Percentiles rank a stretch among this genome's conserved stretches.
These are phyloP conservation scores for Herpetomonas tarakana DNA, from an alignment of 208 protist genomes.

Conservation along the genomic window DNA sequence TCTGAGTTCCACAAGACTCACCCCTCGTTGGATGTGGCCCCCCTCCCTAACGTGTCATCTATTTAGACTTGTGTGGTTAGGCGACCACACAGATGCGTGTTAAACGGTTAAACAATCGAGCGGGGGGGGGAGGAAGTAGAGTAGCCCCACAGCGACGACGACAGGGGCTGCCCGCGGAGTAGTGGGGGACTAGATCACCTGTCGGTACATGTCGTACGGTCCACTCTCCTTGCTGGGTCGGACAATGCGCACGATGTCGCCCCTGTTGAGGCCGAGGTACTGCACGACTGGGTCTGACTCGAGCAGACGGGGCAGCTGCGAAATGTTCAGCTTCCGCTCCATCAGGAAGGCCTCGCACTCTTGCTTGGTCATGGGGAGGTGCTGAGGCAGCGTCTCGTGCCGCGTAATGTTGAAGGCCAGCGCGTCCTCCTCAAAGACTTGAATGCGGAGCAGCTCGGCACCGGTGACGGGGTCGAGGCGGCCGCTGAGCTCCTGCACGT, in stretches of 20 bases:
- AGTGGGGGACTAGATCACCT: slow-evolving; percentile 95
- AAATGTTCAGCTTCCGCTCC: slow-evolving; percentile 84
- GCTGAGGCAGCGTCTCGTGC: slow-evolving; percentile 95
- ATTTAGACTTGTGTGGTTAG: no score
- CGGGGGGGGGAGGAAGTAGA: no score
- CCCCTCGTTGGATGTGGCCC: no score
- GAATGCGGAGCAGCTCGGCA: slow-evolving; percentile 65
- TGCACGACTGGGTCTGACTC: slow-evolving; percentile 93
- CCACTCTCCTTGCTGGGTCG: slow-evolving; percentile 93
- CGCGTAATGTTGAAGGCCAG: slow-evolving; percentile 95
- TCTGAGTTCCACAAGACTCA: no score
- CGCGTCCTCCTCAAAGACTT: slow-evolving; percentile 93
- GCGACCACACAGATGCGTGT: no score
- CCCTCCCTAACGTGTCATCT: no score
- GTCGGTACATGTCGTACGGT: slow-evolving; percentile 97
- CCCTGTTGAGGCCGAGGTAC: slow-evolving; percentile 91
- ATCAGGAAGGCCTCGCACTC: slow-evolving; percentile 82
- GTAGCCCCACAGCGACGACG: no score
- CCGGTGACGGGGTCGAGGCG: slow-evolving; percentile 40
- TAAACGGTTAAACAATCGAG: no score
- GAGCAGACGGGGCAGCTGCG: slow-evolving; percentile 96
- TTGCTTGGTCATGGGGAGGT: slow-evolving; percentile 70
- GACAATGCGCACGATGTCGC: slow-evolving; percentile 95
- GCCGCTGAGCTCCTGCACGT: slow-evolving; percentile 59
- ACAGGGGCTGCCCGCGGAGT: no score